Evolutionary conservation across 306 rosid genomes (phyloP).

Genomic region (Trifolium repens): DNA sequence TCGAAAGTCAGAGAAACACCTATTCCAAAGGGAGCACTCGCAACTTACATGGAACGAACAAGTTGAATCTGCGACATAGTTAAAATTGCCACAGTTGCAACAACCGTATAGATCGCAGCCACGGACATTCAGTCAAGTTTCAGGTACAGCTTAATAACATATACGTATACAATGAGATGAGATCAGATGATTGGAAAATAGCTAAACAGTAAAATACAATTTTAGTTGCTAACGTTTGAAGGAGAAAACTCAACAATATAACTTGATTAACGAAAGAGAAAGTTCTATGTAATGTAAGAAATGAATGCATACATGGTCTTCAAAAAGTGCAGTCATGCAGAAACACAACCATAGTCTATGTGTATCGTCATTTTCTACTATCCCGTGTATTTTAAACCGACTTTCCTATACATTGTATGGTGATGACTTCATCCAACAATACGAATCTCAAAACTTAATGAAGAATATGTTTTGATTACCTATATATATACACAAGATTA

Average conservation of each 20-base stretch:
- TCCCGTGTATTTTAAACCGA: background rate
- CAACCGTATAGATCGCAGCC: too few relatives aligned
- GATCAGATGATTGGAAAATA: background rate
- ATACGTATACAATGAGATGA: background rate
- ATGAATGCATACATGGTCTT: conserved; percentile 21
- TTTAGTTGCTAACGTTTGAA: background rate
- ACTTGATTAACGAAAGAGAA: conserved; percentile 25
- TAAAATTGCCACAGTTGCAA: too few relatives aligned
- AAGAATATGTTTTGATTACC: conserved; percentile 19
- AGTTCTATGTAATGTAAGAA: conserved; percentile 3
- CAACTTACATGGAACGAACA: too few relatives aligned
- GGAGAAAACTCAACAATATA: background rate
- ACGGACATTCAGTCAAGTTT: too few relatives aligned
- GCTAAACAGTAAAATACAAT: background rate
- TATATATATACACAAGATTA: background rate
- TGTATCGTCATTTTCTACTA: background rate
- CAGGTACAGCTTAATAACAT: background rate
- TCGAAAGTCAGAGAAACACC: too few relatives aligned
- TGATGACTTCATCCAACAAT: conserved; percentile 3
- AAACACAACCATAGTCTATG: background rate
- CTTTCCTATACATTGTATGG: conserved; percentile 20
- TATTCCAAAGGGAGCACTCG: too few relatives aligned
- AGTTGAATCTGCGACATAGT: too few relatives aligned
- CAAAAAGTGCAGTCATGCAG: conserved; percentile 25
- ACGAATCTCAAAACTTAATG: conserved; percentile 22